Percentiles rank a stretch among this genome's conserved stretches.
Conservation (phyloP, 192 early-diverging fungal genomes). For the Geosiphon pyriformis region DNA sequence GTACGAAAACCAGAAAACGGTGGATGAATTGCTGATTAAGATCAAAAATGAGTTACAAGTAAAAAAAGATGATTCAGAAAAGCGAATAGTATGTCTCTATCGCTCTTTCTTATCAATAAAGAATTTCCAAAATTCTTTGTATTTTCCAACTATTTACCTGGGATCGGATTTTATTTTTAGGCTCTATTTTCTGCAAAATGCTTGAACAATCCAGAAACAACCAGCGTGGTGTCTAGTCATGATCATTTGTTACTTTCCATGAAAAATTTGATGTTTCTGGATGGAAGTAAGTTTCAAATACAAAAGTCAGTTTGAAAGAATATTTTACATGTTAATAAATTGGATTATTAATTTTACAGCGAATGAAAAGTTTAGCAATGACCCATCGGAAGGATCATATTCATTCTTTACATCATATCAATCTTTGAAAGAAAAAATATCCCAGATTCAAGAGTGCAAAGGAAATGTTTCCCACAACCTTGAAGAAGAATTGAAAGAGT, state of each 20-base stretch:
- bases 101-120: neutral
- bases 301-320: too few relatives aligned
- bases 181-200: neutral
- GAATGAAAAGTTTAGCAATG: too few relatives aligned
- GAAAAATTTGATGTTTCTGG: constrained; percentile 9
- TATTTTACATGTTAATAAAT: neutral
- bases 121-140: neutral
- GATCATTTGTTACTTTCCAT: constrained; percentile 17
- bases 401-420: constrained; percentile 4
- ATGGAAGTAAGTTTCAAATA: neutral
- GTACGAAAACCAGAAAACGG: constrained; percentile 8
- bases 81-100: constrained; percentile 3
- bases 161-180: constrained; percentile 2
- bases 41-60: constrained; percentile 5
- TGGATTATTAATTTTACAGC: neutral
- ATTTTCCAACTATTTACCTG: neutral
- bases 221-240: constrained; percentile 3
- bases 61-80: neutral
- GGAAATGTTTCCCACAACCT: neutral
- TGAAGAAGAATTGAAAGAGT: constrained; percentile 3
- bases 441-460: neutral
- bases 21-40: neutral
- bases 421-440: constrained; percentile 14
- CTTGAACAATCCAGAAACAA: neutral
- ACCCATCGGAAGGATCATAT: neutral